phyloP scores from a whole-genome alignment of 352 stramenopile species.

The Pythium diclinum region DNA sequence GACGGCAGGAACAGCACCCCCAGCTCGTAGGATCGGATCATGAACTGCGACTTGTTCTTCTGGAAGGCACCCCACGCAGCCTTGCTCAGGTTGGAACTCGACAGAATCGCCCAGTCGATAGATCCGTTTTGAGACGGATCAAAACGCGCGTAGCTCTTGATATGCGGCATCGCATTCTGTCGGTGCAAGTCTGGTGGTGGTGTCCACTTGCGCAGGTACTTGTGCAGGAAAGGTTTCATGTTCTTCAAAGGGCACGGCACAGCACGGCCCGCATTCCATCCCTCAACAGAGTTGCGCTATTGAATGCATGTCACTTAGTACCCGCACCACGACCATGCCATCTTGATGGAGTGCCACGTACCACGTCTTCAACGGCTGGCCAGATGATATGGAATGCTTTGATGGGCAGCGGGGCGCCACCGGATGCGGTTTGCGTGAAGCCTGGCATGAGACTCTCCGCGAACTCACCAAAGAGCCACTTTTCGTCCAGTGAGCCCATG shows the following conservation, averaged over 20 bases:
- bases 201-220: conserved; percentile 77
- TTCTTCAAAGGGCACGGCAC: conserved; percentile 81
- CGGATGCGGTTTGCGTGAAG: conserved; percentile 32
- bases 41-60: conserved; percentile 72
- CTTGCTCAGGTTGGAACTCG: conserved; percentile 82
- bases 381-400: conserved; percentile 77
- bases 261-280: conserved; percentile 68
- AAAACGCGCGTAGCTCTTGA: conserved; percentile 77
- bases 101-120: conserved; percentile 75
- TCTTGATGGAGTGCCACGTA: conserved; percentile 24
- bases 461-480: conserved; percentile 83
- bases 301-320: not conserved
- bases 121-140: conserved; percentile 29
- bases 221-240: conserved; percentile 85
- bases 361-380: conserved; percentile 76
- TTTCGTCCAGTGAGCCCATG: conserved; percentile 74
- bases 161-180: conserved; percentile 80
- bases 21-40: conserved; percentile 83
- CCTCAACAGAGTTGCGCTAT: conserved; percentile 74
- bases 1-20: conserved; percentile 67
- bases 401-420: conserved; percentile 29
- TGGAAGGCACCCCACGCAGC: conserved; percentile 74
- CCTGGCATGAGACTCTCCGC: conserved; percentile 52
- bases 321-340: not conserved
- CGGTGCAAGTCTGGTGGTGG: conserved; percentile 51